A percentile compares a stretch with the other conserved stretches of the same genome.
Conservation (phyloP, 139 green algal genomes). For the Zygnema circumcarinatum region DNA sequence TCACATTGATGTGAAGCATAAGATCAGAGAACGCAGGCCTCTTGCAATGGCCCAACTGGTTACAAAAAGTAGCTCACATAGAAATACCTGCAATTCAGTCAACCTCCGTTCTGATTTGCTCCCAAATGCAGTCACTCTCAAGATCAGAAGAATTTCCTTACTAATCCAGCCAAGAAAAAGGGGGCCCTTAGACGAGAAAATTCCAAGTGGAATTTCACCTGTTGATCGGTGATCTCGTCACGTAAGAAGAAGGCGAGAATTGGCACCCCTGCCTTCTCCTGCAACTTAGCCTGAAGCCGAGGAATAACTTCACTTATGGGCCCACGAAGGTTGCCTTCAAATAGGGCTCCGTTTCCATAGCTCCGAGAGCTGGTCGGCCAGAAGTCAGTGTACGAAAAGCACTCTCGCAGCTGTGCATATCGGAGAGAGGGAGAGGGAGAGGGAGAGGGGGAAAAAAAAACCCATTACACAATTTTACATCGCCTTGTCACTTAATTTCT, state of each 20-base stretch:
- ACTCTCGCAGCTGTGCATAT: slow-evolving; percentile 23
- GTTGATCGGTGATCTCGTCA: slow-evolving; percentile 36
- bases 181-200: no score
- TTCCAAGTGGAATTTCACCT: no score
- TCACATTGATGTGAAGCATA: no score
- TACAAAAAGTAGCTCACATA: no score
- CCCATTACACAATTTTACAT: background rate
- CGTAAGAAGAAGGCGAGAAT: slow-evolving; percentile 33
- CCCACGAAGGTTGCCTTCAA: slow-evolving; percentile 53
- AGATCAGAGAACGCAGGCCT: no score
- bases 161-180: no score
- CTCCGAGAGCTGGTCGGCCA: slow-evolving; percentile 27
- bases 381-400: slow-evolving; percentile 51
- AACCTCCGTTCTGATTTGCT: no score
- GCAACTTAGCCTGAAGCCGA: slow-evolving; percentile 33
- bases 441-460: background rate
- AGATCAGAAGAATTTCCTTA: no score
- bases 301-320: background rate
- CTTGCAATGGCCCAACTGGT: no score
- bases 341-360: slow-evolving; percentile 46
- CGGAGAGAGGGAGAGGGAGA: background rate
- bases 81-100: no score
- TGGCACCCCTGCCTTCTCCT: background rate
- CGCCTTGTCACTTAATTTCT: background rate
- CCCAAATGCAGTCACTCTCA: no score